Percentiles rank a stretch among this genome's conserved stretches.
Conservation (phyloP, 768 basidiomycete species). For the Wakefieldia striispora region DNA sequence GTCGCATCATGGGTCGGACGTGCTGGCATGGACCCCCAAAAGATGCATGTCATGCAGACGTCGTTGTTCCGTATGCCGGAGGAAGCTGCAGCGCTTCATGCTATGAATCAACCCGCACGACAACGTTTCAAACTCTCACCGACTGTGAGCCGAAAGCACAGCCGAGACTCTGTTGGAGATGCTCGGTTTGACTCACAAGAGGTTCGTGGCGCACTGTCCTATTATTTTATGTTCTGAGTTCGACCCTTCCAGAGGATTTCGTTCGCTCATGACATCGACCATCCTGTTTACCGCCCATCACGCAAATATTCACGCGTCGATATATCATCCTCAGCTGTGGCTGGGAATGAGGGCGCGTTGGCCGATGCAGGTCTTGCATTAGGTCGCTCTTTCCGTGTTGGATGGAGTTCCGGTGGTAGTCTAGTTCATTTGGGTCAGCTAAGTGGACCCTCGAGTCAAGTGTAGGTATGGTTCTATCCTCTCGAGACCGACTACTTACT, state of each 20-base stretch:
- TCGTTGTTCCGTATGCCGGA: conserved; percentile 79
- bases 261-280: conserved; percentile 71
- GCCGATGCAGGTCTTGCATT: conserved; percentile 83
- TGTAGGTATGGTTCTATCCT: conserved; percentile 42
- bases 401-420: conserved; percentile 83
- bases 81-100: conserved; percentile 63
- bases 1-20: conserved; percentile 72
- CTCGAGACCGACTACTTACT: conserved; percentile 8
- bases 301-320: conserved; percentile 80
- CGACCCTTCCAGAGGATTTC: conserved; percentile 58
- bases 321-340: conserved; percentile 60
- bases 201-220: conserved; percentile 36
- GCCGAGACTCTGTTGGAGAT: conserved; percentile 76
- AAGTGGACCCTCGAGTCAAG: conserved; percentile 51
- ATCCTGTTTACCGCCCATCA: conserved; percentile 66
- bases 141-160: conserved; percentile 62
- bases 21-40: conserved; percentile 78
- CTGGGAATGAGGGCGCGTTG: conserved; percentile 60
- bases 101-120: conserved; percentile 43
- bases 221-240: neutral
- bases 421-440: conserved; percentile 77
- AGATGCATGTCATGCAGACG: conserved; percentile 92
- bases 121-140: conserved; percentile 37
- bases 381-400: conserved; percentile 84
- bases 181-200: conserved; percentile 62